Evolutionary conservation across 1,284 basidiomycete species (phyloP).

Genomic region (Spongispora temasekensis): DNA sequence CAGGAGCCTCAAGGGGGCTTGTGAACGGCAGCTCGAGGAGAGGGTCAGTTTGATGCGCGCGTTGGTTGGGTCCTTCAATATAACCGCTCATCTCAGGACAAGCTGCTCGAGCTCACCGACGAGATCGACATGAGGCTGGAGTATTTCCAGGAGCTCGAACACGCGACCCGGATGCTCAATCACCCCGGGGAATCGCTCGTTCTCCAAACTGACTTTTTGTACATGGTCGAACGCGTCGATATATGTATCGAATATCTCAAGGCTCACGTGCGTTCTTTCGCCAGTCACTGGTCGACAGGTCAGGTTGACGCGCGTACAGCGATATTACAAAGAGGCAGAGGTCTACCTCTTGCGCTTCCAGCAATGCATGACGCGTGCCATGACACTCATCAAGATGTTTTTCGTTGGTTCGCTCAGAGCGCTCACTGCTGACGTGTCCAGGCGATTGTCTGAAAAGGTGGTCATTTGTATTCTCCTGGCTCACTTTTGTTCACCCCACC

Average conservation of each 20-base stretch:
- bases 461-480: background rate
- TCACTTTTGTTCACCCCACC: conserved; percentile 1
- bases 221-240: conserved; percentile 92
- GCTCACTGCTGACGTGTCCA: conserved; percentile 72
- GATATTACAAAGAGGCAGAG: conserved; percentile 88
- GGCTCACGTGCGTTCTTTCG: conserved; percentile 63
- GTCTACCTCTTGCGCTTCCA: conserved; percentile 91
- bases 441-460: conserved; percentile 74
- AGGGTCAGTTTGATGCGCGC: conserved; percentile 53
- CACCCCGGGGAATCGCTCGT: conserved; percentile 90
- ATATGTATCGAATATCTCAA: conserved; percentile 89
- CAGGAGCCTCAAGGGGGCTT: conserved; percentile 85
- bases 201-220: conserved; percentile 84
- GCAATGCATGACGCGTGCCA: conserved; percentile 93
- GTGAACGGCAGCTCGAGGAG: conserved; percentile 84
- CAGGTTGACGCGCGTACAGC: conserved; percentile 45
- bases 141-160: conserved; percentile 91
- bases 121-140: conserved; percentile 76
- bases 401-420: conserved; percentile 82
- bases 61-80: background rate
- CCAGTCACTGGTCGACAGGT: background rate
- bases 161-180: conserved; percentile 88
- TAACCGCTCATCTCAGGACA: conserved; percentile 50
- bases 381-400: conserved; percentile 95
- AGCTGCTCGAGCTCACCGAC: conserved; percentile 75